Base-by-base conservation (phyloP, 192 early-diverging fungal species). In the Diversispora epigaea region DNA sequence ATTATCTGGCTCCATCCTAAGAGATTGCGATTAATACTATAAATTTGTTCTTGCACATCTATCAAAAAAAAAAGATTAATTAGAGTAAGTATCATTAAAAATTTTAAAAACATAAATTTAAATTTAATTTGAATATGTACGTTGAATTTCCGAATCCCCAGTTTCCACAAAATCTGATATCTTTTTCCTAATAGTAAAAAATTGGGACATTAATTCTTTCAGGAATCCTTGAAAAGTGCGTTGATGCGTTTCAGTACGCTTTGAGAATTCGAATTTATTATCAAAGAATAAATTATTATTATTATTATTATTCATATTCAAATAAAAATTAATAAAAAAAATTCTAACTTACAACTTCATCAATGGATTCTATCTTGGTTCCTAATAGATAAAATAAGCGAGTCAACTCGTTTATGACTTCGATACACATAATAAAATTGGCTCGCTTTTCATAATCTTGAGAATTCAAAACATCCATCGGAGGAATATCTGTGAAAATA, bases 331-430 rank as follows among this genome's bases (percentile, higher is more conserved):
- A 32, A 32, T 32, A 32, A 32, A 32, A 32, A 32, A 32, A 32
- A 32, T 32, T 32, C 25, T 32, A 32, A 61, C 71, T 64, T 50
- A 74, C 73, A 3, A 19, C 45, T 64, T 64, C 52, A 64, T 74
- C 73, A 4, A 74, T 47, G 49, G n/a, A 10, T 47, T 62, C 46
- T 50, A 74, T 54, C 22, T 47, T 64, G 44, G 21, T 14, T 9
- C 73, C 73, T 32, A 74, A 49, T 11, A 52, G 52, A 54, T 64
- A 74, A 52, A 74, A 74, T 64, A 74, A 12, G 10, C 49, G 44
- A 43, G 57, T 50, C 40, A 74, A 19, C 64, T 74, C 73, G 15
- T 55, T 32, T n/a, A 74, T 32, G 19, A 50, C 60, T 74, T 63
- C 61, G n/a, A 74, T 22, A 74, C 39, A n/a, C 40, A 64, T 64